Percentiles rank a stretch among this genome's conserved stretches.
phyloP scores from a whole-genome alignment of 2,329 filamentous ascomycete genomes.

The Cladosporium phlei region DNA sequence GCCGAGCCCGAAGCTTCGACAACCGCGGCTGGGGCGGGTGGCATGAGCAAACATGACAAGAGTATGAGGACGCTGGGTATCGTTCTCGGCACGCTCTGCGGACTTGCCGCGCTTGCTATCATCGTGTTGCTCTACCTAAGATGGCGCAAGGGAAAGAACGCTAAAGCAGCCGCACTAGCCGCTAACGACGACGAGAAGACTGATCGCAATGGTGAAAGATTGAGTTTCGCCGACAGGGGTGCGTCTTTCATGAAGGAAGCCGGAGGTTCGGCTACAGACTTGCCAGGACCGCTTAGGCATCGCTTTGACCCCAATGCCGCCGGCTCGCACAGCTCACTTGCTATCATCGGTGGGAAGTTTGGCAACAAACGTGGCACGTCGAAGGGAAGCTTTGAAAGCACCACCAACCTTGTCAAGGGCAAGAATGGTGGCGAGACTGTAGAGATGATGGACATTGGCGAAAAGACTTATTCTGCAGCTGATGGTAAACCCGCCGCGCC shows the following conservation, averaged over 20 bases:
- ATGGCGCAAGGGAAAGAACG: conserved; percentile 54
- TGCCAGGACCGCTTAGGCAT: conserved; percentile 20
- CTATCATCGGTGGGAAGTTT: conserved; percentile 53
- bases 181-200: conserved; percentile 34
- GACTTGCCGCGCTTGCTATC: conserved; percentile 65
- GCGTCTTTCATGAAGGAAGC: conserved; percentile 50
- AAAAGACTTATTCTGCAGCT: conserved; percentile 23
- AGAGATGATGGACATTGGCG: conserved; percentile 42
- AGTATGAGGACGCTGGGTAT: conserved; percentile 68
- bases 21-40: conserved; percentile 30
- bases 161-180: conserved; percentile 33
- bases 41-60: conserved; percentile 35
- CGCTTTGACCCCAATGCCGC: conserved; percentile 12
- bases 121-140: conserved; percentile 65
- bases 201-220: conserved; percentile 34
- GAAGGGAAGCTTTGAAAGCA: conserved; percentile 56
- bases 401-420: conserved; percentile 57
- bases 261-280: conserved; percentile 36
- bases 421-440: conserved; percentile 39
- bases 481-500: conserved; percentile 14
- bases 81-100: conserved; percentile 75
- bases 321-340: conserved; percentile 37
- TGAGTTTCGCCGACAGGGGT: conserved; percentile 50
- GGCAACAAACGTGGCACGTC: conserved; percentile 43
- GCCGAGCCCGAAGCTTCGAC: conserved; percentile 33